These are phyloP conservation scores for Phytomonas francai DNA, from an alignment of 208 protist genomes.

Conservation along the genomic window DNA sequence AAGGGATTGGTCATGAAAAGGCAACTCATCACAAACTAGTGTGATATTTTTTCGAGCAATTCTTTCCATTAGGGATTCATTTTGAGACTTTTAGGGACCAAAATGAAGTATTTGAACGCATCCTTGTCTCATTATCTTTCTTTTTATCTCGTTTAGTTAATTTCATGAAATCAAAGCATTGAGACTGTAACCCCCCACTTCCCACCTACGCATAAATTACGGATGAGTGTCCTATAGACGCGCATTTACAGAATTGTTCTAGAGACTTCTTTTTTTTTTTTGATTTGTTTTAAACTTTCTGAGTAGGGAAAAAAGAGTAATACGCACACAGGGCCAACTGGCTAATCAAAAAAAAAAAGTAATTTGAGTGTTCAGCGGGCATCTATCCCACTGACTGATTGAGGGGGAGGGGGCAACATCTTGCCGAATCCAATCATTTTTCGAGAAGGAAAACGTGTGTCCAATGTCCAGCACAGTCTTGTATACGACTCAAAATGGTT, in stretches of 20 bases:
- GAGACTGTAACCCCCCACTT: background rate
- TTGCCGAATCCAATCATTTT: background rate
- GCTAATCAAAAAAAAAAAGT: background rate
- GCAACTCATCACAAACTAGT: background rate
- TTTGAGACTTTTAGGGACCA: background rate
- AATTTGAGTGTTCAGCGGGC: background rate
- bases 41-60: background rate
- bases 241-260: background rate
- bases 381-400: background rate
- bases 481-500: background rate
- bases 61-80: background rate
- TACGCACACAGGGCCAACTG: background rate
- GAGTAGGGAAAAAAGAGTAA: background rate
- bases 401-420: background rate
- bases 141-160: background rate
- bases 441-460: background rate
- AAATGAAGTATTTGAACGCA: background rate
- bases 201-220: background rate
- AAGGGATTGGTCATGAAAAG: background rate
- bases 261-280: background rate
- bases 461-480: background rate
- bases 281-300: background rate
- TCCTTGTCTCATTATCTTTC: background rate
- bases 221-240: background rate
- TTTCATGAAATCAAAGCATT: background rate